A percentile compares a stretch with the other conserved stretches of the same genome.
Evolutionary conservation across 306 rosid genomes (phyloP).

Genomic region (Acmispon strigosus): DNA sequence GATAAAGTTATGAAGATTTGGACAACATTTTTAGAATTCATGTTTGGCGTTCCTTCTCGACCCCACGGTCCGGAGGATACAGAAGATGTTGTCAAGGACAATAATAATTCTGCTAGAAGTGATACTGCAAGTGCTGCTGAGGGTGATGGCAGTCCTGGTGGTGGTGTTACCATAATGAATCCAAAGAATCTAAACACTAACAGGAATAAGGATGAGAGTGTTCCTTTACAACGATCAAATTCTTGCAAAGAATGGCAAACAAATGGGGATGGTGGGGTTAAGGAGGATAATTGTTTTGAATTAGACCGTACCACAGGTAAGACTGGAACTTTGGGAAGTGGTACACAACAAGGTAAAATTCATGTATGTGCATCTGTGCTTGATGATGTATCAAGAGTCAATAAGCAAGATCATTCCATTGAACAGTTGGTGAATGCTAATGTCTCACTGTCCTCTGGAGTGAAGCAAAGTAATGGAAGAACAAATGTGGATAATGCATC

Average conservation of each 20-base stretch:
- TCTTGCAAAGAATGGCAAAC: conserved; percentile 64
- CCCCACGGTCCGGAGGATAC: conserved; percentile 82
- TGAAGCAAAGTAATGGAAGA: conserved; percentile 71
- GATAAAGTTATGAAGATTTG: conserved; percentile 93
- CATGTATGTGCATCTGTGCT: conserved; percentile 46
- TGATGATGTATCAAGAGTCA: conserved; percentile 60
- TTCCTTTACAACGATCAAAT: conserved; percentile 62
- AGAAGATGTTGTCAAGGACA: conserved; percentile 70
- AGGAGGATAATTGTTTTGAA: conserved; percentile 52
- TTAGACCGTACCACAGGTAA: conserved; percentile 40
- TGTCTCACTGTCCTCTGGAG: conserved; percentile 43
- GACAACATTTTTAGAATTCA: conserved; percentile 87
- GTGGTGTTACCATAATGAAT: conserved; percentile 40
- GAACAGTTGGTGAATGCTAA: conserved; percentile 49
- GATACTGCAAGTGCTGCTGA: conserved; percentile 42
- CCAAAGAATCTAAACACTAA: conserved; percentile 44
- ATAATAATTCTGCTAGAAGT: conserved; percentile 41
- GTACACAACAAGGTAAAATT: conserved; percentile 49
- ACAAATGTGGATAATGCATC: conserved; percentile 47
- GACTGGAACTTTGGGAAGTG: conserved; percentile 44
- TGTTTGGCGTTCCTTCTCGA: conserved; percentile 78
- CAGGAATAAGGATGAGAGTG: conserved; percentile 55
- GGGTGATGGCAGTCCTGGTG: conserved; percentile 56
- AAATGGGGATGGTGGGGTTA: conserved; percentile 59
- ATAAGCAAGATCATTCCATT: conserved; percentile 58